These are phyloP conservation scores for Ceratopteris richardii DNA, from an alignment of 75 land plant species.

Conservation along the genomic window DNA sequence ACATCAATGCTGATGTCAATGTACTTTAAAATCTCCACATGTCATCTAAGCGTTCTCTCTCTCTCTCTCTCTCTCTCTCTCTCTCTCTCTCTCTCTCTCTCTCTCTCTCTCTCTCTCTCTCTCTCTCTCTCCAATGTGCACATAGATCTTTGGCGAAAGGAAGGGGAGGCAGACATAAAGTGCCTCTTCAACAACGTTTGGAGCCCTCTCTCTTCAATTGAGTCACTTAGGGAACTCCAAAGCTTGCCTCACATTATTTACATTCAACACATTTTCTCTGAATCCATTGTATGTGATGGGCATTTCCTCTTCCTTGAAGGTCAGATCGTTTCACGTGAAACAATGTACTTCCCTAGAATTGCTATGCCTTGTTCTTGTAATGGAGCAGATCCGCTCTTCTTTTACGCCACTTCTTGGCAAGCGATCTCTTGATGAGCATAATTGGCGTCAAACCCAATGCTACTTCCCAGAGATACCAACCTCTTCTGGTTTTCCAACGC, in stretches of 20 bases:
- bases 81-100: too few relatives aligned
- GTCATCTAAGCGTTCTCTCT: too few relatives aligned
- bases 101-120: too few relatives aligned
- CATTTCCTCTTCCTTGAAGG: slow-evolving; percentile 82
- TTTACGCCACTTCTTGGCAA: slow-evolving; percentile 53
- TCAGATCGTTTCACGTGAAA: slow-evolving; percentile 82
- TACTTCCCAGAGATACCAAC: slow-evolving; percentile 65
- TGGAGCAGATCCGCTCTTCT: slow-evolving; percentile 63
- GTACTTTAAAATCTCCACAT: too few relatives aligned
- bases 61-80: too few relatives aligned
- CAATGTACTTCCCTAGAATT: slow-evolving; percentile 96
- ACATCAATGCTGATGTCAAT: too few relatives aligned
- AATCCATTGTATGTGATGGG: slow-evolving; percentile 78
- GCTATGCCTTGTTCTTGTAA: slow-evolving; percentile 82
- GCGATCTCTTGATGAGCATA: slow-evolving; percentile 84
- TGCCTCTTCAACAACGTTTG: too few relatives aligned
- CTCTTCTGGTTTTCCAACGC: slow-evolving; percentile 74
- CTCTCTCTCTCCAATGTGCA: too few relatives aligned
- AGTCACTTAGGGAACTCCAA: slow-evolving; percentile 55
- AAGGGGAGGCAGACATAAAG: too few relatives aligned
- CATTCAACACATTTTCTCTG: slow-evolving; percentile 57
- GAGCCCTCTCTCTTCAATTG: too few relatives aligned
- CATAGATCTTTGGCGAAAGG: too few relatives aligned
- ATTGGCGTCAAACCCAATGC: slow-evolving; percentile 76
- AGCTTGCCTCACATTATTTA: slow-evolving; percentile 50